Base-by-base conservation (phyloP, 2,329 filamentous ascomycete species). In the Aspergillus eucalypticola region DNA sequence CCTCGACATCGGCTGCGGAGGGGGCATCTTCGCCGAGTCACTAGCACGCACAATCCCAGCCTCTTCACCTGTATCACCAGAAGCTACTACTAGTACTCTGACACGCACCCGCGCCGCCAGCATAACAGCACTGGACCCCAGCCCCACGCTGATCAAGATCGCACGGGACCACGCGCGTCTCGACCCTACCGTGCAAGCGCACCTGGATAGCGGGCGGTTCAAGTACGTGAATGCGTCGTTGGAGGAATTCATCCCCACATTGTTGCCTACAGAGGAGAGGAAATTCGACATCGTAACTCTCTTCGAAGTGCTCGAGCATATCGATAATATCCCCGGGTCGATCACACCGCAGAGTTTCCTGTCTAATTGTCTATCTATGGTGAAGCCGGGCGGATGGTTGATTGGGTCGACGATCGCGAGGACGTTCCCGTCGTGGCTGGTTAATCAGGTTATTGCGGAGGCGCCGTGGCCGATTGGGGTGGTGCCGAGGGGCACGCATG, bases 261-360 rank as follows among this genome's bases (percentile, higher is more conserved):
- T 63, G n/a, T n/a, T n/a, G n/a, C n/a, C n/a, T n/a, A 60, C 6
- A 17, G n/a, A 4, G 4, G 2, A 63, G 61, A 17, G 70, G 11
- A 72, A 74, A 38, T 95, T 87, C 78, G 92, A 98, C 73, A 78
- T 98, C 1, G 87, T 99, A 8, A 90, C 90, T 1, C 76, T 96
- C 6, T 99, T 98, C 75, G 95, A 99, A 77, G 95, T 99, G 4
- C 85, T 99, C 57, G 95, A 99, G 78, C 95, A 99, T 75, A 90
- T 99, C 60, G 87, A 89, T 58, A 81, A 86, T 21, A 92, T 92
- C 0, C 85, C 86, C 0, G 96, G 97, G 67, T 23, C 35, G 2
- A 57, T 49, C 8, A 96, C 97, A 66, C 84, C 97, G 3, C 82
- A 87, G 53, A 81, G 82, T 2, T 88, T 91, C 62, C 81, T 90